phyloP scores from a whole-genome alignment of 1,284 basidiomycete genomes.

The Fistulinella cinereoalba region DNA sequence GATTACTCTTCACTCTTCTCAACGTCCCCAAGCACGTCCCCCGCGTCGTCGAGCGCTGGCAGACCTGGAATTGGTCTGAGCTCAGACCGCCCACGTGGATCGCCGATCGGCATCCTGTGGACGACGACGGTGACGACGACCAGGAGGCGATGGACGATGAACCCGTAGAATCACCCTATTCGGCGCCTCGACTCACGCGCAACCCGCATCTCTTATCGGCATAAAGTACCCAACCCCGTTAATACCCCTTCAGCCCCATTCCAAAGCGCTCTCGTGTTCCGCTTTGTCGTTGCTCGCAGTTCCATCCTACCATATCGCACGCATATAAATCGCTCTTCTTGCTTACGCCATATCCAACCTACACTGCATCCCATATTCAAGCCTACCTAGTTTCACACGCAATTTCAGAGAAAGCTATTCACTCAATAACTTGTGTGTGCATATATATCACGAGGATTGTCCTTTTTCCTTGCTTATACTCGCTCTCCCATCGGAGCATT shows the following conservation, averaged over 20 bases:
- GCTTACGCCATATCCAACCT: too few relatives aligned
- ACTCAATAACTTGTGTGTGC: slow-evolving; percentile 26
- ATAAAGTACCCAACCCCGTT: slow-evolving; percentile 14
- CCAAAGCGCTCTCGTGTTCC: slow-evolving; percentile 12
- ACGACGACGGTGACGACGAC: slow-evolving; percentile 9
- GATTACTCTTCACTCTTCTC: slow-evolving; percentile 21
- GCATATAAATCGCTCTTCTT: too few relatives aligned
- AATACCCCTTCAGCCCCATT: slow-evolving; percentile 3
- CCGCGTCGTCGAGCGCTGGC: slow-evolving; percentile 29
- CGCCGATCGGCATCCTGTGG: slow-evolving; percentile 4
- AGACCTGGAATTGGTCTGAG: slow-evolving; percentile 34
- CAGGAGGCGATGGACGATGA: slow-evolving; percentile 23
- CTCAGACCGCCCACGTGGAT: slow-evolving; percentile 29
- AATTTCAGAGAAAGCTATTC: slow-evolving; percentile 12
- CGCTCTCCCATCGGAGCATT: slow-evolving; percentile 24
- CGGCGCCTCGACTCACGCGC: slow-evolving; percentile 13
- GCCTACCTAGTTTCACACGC: slow-evolving; percentile 16
- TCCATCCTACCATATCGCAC: slow-evolving; percentile 24
- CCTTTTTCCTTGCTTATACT: slow-evolving; percentile 10
- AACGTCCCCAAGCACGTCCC: slow-evolving; percentile 25
- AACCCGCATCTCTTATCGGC: slow-evolving; percentile 14
- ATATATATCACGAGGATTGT: slow-evolving; percentile 25
- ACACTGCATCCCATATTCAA: slow-evolving; percentile 23
- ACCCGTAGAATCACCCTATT: slow-evolving; percentile 10
- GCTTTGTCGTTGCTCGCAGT: slow-evolving; percentile 21